phyloP scores from a whole-genome alignment of 345 rosid genomes.

The Citrus inodora region DNA sequence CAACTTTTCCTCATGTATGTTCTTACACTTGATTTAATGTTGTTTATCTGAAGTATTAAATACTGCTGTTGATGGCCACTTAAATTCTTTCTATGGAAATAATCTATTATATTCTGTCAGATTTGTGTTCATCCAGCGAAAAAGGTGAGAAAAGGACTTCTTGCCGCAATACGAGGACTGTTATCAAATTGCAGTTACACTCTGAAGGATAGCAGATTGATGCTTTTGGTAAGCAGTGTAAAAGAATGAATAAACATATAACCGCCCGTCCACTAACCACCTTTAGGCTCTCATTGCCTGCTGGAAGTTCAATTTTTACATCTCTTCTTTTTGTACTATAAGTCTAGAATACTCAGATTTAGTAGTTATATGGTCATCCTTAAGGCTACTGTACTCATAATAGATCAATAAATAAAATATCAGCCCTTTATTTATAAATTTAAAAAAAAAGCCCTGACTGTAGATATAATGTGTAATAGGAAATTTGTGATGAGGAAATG shows the following conservation, averaged over 20 bases:
- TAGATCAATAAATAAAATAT: background rate
- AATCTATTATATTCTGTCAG: conserved; percentile 35
- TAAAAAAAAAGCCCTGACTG: background rate
- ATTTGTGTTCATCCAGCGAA: conserved; percentile 74
- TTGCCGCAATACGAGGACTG: conserved; percentile 68
- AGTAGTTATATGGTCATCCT: background rate
- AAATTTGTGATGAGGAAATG: background rate
- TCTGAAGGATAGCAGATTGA: conserved; percentile 59
- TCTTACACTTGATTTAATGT: conserved; percentile 7
- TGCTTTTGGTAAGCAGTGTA: conserved; percentile 66
- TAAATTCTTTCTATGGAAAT: background rate
- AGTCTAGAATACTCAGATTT: background rate
- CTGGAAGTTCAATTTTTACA: background rate
- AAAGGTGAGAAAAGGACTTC: conserved; percentile 62
- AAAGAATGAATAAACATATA: background rate
- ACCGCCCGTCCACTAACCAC: background rate
- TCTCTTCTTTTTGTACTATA: background rate
- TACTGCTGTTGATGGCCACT: background rate
- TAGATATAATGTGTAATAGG: background rate
- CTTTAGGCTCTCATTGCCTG: background rate
- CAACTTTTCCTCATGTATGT: conserved; percentile 82
- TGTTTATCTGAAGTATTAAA: conserved; percentile 1
- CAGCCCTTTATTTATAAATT: background rate
- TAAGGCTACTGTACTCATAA: background rate
- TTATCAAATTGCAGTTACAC: conserved; percentile 59